Evolutionary conservation across 2,329 filamentous ascomycete species (phyloP), one percentile per base, ranked within the genome.

Genomic region (Septoria linicola): DNA sequence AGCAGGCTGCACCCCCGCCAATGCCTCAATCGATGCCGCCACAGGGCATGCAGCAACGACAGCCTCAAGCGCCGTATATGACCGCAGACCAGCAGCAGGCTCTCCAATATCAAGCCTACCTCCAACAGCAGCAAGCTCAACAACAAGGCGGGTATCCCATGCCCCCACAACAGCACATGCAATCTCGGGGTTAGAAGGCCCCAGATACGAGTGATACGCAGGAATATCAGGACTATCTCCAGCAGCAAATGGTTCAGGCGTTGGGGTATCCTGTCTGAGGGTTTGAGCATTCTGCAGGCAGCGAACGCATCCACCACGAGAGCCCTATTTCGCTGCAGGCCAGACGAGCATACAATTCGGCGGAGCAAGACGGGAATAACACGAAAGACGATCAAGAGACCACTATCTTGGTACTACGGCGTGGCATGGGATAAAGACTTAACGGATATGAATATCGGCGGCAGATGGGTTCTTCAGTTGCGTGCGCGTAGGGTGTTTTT

Each of bases 1-100:
- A 90, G 54, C 74, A 83, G 58, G 84, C 87, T 65, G 82, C 66
- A n/a, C 60, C 65, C n/a, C 63, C 55, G 2, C 58, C 63, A 13
- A 68, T 68, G 57, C 60, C 65, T n/a, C 65, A 65, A 31, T 56
- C 57, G 50, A 66, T 70, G 60, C 64, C 63, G 30, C 63, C 61
- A 8, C 63, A 63, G 37, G 54, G 54, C 51, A 66, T 67, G 60
- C 59, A 63, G 41, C 59, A 59, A 55, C 59, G 62, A 49, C 57
- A 62, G 48, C 55, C 60, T 3, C 59, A 58, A 25, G 57, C 64
- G 36, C 61, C 66, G 11, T 67, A 66, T 54, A 69, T 70, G 66
- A 70, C 66, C 23, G 63, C 67, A 40, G 67, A 71, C 32, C 68
- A 71, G 55, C 64, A 67, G 50, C 68, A 70, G 49, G 68, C 68